Base-by-base conservation (phyloP, 768 basidiomycete species). In the Hirschioporus abietinus region DNA sequence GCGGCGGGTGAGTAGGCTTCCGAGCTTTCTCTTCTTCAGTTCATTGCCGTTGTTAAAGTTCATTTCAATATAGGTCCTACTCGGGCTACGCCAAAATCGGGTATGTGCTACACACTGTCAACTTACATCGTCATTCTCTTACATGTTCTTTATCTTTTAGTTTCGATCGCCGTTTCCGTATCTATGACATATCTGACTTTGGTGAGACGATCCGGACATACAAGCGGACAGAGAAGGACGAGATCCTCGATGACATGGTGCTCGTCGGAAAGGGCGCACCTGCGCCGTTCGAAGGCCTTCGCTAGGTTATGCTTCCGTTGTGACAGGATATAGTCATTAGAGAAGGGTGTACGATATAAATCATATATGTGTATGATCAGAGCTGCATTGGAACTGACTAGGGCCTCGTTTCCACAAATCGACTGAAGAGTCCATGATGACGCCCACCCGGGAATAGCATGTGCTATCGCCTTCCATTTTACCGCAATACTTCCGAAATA, bases 191-290 rank as follows among this genome's bases (percentile, higher is more conserved):
- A 64, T 90, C 89, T 20, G 88, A 94, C 68, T 98, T 84, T 71
- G 96, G 96, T 60, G 96, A 99, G 82, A 95, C 87, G 7, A 93
- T 99, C 74, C 80, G 83, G 74, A 96, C 96, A 42, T 87, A 92
- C 76, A 97, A 97, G 77, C 86, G 88, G 52, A 88, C 86, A 4
- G 91, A 92, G 73, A 80, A 88, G 66, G 88, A 88, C 65, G 85
- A 84, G 65, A 78, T 92, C 17, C 63, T 91, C 59, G 88, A 92
- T 70, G 82, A 84, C 68, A 82, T 90, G 78, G 73, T 86, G 12
- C 79, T 93, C 7, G 81, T 82, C 2, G 91, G 92, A 7, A 66
- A 64, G 9, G 80, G 79, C 2, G 78, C 77, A 10, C 75, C 78
- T 9, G 65, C 66, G 18, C 68, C 70, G 61, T 74, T 64, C 57